A percentile compares a stretch with the other conserved stretches of the same genome.
phyloP scores from a whole-genome alignment of 805 yeast species.

The Ogataea parapolymorpha region DNA sequence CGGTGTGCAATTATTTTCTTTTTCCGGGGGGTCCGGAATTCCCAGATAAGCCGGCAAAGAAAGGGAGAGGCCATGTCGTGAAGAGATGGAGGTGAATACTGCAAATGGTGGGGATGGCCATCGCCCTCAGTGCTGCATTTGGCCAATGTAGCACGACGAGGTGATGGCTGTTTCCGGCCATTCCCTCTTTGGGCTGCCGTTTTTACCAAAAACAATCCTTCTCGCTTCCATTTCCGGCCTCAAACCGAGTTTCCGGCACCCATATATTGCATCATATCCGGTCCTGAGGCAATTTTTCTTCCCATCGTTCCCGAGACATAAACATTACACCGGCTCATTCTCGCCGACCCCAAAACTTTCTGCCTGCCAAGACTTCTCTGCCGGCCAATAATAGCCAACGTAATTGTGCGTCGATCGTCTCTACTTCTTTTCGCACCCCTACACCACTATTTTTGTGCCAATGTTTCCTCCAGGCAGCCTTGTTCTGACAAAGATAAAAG shows the following conservation, averaged over 20 bases:
- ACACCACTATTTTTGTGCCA: slow-evolving; percentile 4
- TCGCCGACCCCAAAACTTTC: slow-evolving; percentile 2
- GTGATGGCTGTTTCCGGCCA: not conserved
- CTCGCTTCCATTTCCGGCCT: not conserved
- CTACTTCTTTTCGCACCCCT: not conserved
- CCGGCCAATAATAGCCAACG: slow-evolving; percentile 1
- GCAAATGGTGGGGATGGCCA: not conserved
- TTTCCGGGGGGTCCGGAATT: slow-evolving; percentile 13
- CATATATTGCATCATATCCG: slow-evolving; percentile 2
- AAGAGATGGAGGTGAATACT: not conserved
- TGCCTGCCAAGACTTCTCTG: slow-evolving; percentile 5
- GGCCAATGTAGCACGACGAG: not conserved
- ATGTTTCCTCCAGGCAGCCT: slow-evolving; percentile 42
- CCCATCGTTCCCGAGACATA: slow-evolving; percentile 12
- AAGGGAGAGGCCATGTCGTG: not conserved
- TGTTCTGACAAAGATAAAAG: slow-evolving; percentile 79
- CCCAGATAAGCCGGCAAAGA: slow-evolving; percentile 1
- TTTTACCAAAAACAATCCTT: slow-evolving; percentile 2
- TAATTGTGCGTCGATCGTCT: slow-evolving; percentile 10
- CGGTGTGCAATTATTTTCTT: slow-evolving; percentile 7
- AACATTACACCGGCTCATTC: slow-evolving; percentile 7
- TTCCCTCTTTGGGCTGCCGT: not conserved
- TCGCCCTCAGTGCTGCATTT: not conserved
- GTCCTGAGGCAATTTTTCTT: slow-evolving; percentile 8
- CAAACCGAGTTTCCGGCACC: not conserved